Percentiles rank a stretch among this genome's conserved stretches.
These are phyloP conservation scores for Pseudodiploospora longispora DNA, from an alignment of 2,329 filamentous ascomycete genomes.

Conservation along the genomic window DNA sequence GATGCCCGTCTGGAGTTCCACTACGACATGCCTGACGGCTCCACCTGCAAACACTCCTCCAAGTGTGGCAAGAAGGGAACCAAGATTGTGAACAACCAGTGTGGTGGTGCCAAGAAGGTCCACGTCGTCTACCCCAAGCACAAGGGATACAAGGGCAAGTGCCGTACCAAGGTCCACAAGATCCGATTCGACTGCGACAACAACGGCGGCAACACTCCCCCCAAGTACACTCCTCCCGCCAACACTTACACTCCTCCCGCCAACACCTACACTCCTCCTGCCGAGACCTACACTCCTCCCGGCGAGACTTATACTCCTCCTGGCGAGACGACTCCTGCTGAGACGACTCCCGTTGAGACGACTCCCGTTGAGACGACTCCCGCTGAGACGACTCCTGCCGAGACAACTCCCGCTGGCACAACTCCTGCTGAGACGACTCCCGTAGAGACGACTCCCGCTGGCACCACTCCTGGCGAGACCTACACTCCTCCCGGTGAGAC, in stretches of 20 bases:
- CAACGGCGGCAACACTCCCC: constrained; percentile 2
- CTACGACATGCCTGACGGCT: constrained; percentile 79
- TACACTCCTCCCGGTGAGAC: not conserved
- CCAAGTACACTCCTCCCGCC: constrained; percentile 1
- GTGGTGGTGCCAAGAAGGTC: constrained; percentile 81
- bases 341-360: constrained; percentile 7
- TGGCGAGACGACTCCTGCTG: constrained; percentile 14
- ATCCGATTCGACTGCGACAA: constrained; percentile 34
- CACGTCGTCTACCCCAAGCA: constrained; percentile 60
- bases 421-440: constrained; percentile 11
- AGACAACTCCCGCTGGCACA: constrained; percentile 5
- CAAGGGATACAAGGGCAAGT: constrained; percentile 46
- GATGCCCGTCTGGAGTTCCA: constrained; percentile 77
- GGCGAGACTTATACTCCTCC: constrained; percentile 11
- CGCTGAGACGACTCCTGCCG: constrained; percentile 1
- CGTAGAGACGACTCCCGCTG: not conserved
- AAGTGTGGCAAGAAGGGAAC: constrained; percentile 60
- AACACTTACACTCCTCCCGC: constrained; percentile 4
- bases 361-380: not conserved
- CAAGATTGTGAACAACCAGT: constrained; percentile 74
- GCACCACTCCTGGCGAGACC: not conserved
- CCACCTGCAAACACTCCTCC: constrained; percentile 69
- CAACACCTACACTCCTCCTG: constrained; percentile 12
- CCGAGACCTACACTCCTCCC: constrained; percentile 20
- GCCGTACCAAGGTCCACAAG: constrained; percentile 65